These are phyloP conservation scores for Xylaria venustula DNA, from an alignment of 495 filamentous ascomycete species.

Conservation along the genomic window DNA sequence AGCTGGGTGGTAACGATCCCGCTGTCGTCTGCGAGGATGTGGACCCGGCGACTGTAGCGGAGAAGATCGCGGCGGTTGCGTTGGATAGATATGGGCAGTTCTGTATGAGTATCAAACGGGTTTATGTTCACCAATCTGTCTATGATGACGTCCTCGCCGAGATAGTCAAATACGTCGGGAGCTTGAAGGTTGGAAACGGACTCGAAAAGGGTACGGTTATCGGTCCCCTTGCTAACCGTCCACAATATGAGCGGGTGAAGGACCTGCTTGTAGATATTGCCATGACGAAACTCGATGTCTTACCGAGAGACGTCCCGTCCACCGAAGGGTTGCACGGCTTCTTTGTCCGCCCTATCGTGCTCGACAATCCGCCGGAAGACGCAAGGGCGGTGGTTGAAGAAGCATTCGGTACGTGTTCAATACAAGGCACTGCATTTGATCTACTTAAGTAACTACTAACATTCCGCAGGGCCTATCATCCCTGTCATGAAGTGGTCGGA, in stretches of 20 bases:
- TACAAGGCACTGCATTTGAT: no score
- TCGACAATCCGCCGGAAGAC: slow-evolving; percentile 56
- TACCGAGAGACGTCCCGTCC: slow-evolving; percentile 30
- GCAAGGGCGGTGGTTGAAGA: slow-evolving; percentile 49
- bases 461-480: slow-evolving; percentile 46
- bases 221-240: slow-evolving; percentile 54
- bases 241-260: slow-evolving; percentile 48
- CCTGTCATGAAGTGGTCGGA: slow-evolving; percentile 53
- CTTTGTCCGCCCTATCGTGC: slow-evolving; percentile 55
- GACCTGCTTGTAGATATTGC: slow-evolving; percentile 43
- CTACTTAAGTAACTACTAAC: no score
- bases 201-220: slow-evolving; percentile 22
- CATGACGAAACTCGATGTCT: slow-evolving; percentile 39
- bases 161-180: slow-evolving; percentile 47
- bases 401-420: slow-evolving; percentile 34
- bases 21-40: slow-evolving; percentile 59
- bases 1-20: slow-evolving; percentile 61
- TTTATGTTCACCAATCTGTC: slow-evolving; percentile 59
- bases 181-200: slow-evolving; percentile 26
- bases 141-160: slow-evolving; percentile 51
- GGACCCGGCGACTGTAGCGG: slow-evolving; percentile 52
- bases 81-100: slow-evolving; percentile 56
- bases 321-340: slow-evolving; percentile 35
- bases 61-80: slow-evolving; percentile 46
- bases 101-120: slow-evolving; percentile 58